These are phyloP conservation scores for Ophiostoma triangulosporum DNA, from an alignment of 2,329 filamentous ascomycete genomes.

Conservation along the genomic window DNA sequence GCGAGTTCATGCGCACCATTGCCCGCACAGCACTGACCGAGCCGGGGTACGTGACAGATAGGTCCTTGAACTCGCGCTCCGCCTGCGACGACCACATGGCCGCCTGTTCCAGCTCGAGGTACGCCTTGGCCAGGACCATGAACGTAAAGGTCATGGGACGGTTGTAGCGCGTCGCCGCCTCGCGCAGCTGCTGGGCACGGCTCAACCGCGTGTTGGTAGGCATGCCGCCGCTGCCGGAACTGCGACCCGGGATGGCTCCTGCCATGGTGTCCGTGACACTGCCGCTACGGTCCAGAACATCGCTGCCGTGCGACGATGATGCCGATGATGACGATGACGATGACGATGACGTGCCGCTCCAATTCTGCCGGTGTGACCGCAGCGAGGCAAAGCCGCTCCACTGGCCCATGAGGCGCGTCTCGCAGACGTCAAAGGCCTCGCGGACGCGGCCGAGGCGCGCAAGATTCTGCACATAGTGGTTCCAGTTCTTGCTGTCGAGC, in stretches of 20 bases:
- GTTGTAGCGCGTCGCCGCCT: conserved; percentile 23
- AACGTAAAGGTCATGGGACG: conserved; percentile 33
- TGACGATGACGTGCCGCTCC: background rate
- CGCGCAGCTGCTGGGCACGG: conserved; percentile 22
- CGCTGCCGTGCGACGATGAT: background rate
- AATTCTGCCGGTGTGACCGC: conserved; percentile 12
- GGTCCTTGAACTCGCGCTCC: conserved; percentile 24
- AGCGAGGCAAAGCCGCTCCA: conserved; percentile 58
- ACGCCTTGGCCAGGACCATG: conserved; percentile 34
- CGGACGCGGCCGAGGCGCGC: conserved; percentile 43
- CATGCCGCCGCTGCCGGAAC: background rate
- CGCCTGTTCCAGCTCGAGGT: conserved; percentile 34
- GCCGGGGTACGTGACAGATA: conserved; percentile 27
- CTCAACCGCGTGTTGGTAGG: background rate
- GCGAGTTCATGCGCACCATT: conserved; percentile 13
- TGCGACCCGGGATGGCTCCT: background rate
- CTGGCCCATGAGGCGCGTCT: conserved; percentile 61
- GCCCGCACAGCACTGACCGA: conserved; percentile 27
- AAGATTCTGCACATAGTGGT: conserved; percentile 58
- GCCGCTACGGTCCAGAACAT: background rate
- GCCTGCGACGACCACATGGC: conserved; percentile 35
- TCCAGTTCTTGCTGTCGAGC: conserved; percentile 69
- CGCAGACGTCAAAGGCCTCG: conserved; percentile 61
- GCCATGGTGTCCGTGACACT: background rate
- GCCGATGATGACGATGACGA: background rate